These are phyloP conservation scores for Schizonepeta tenuifolia DNA, from an alignment of 257 asterid species.

Conservation along the genomic window DNA sequence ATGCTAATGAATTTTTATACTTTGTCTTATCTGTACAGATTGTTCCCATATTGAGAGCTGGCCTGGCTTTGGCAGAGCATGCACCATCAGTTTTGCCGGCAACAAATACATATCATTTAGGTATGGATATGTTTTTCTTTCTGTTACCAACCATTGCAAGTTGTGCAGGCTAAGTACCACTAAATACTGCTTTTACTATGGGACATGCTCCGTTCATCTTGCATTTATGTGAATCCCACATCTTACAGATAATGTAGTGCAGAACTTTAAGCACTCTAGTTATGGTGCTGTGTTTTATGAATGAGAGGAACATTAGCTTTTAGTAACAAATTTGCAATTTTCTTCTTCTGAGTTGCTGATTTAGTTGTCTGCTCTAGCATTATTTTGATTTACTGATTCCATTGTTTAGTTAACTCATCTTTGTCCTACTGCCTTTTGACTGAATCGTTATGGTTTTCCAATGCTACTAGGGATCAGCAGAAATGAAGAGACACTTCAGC, in stretches of 20 bases:
- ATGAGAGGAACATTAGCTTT: neutral
- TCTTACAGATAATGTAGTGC: neutral
- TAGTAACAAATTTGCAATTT: neutral
- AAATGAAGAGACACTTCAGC: slow-evolving; percentile 88
- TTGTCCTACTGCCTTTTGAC: slow-evolving; percentile 22
- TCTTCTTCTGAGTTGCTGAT: slow-evolving; percentile 13
- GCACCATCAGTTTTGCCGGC: slow-evolving; percentile 89
- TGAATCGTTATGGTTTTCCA: slow-evolving; percentile 5
- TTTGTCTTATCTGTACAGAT: slow-evolving; percentile 53
- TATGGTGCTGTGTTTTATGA: neutral
- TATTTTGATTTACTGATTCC: slow-evolving; percentile 1
- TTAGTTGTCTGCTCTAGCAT: slow-evolving; percentile 13
- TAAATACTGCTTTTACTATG: slow-evolving; percentile 9
- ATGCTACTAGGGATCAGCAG: slow-evolving; percentile 76
- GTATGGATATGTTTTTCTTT: slow-evolving; percentile 44
- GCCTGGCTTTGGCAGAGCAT: slow-evolving; percentile 96
- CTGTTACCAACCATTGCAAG: neutral
- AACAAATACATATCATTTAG: slow-evolving; percentile 82
- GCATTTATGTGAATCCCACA: neutral
- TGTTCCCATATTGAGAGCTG: slow-evolving; percentile 98
- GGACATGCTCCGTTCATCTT: slow-evolving; percentile 20
- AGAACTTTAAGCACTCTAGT: neutral
- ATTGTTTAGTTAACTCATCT: slow-evolving; percentile 14
- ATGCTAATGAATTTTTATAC: slow-evolving; percentile 1
- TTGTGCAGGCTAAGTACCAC: neutral